Base-by-base conservation (phyloP, 106 monocot genomes). In the Triglochin maritima region DNA sequence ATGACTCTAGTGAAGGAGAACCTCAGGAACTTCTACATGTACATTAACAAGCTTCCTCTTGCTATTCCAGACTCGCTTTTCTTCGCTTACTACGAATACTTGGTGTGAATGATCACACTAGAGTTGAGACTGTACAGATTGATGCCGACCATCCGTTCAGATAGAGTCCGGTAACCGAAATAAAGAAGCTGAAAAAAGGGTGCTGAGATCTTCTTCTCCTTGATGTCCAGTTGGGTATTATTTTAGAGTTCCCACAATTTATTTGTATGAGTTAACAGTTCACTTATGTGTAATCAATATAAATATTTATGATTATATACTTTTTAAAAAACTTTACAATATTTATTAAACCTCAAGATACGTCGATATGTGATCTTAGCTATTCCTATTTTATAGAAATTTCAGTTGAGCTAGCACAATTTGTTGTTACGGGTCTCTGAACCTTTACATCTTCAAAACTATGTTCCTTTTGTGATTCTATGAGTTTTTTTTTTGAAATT, bases 11-110 rank as follows among this genome's bases (percentile, higher is more conserved):
- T 83, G 42, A 81, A 87, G 72, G 94, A 95, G 42, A 87, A 95
- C 51, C 78, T 90, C 46, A 82, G 69, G 49, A 77, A 79, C 17
- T 87, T 95, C 68, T 73, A 81, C 69, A 69, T 72, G 29, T 95
- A 79, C 57, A 81, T 95, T 44, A 83, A 90, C 78, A 85, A 74
- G 52, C 76, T 95, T 81, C 94, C 94, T 12, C 81, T 87, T 14
- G 72, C 72, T 16, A 78, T 95, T 73, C 94, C 94, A 2, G 94
- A 95, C 70, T 81, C 83, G n/a, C 77, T 90, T 43, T 90, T 90
- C 77, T 58, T 87, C 62, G 87, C 87, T 2, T 95, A 90, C 72
- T 87, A 90, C 70, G 94, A 95, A 57, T 90, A 90, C 64, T 49
- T 91, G 61, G 65, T 85, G 41, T 90, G 75, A 77, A 60, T 49